These are phyloP conservation scores for Crithidia expoeki DNA, from an alignment of 208 protist genomes.

Conservation along the genomic window DNA sequence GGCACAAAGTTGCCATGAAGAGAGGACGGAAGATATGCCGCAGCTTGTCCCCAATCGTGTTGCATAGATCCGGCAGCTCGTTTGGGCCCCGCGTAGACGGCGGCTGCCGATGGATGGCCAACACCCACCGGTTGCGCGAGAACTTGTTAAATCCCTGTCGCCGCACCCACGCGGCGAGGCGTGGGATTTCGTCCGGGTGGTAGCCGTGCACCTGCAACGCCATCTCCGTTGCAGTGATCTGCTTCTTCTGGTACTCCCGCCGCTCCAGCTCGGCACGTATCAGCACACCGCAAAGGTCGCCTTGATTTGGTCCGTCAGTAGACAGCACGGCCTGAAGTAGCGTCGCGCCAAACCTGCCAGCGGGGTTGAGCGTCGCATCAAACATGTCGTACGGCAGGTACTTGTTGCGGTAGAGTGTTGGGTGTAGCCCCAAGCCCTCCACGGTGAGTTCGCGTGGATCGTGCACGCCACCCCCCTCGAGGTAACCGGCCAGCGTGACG, in stretches of 20 bases:
- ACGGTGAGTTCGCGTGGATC: constrained; percentile 80
- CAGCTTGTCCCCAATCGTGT: constrained; percentile 79
- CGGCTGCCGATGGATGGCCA: constrained; percentile 53
- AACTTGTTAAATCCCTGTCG: constrained; percentile 89
- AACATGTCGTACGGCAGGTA: constrained; percentile 85
- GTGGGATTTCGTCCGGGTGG: constrained; percentile 67
- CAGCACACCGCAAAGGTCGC: constrained; percentile 80
- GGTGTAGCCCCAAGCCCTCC: constrained; percentile 89
- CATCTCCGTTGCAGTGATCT: constrained; percentile 75
- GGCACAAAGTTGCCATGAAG: constrained; percentile 97
- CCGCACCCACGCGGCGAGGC: constrained; percentile 76
- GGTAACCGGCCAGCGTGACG: constrained; percentile 65
- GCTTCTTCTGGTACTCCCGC: constrained; percentile 65
- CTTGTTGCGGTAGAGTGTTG: constrained; percentile 83
- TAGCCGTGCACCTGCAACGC: constrained; percentile 73
- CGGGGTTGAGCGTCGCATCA: constrained; percentile 69
- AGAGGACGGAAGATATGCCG: constrained; percentile 98
- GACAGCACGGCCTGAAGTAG: constrained; percentile 82
- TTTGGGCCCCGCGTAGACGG: constrained; percentile 32
- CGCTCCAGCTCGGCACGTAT: constrained; percentile 82
- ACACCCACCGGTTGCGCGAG: constrained; percentile 72
- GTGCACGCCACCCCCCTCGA: constrained; percentile 59
- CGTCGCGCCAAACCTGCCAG: constrained; percentile 64
- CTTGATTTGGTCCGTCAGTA: constrained; percentile 68
- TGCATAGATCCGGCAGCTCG: constrained; percentile 47